phyloP scores from a whole-genome alignment of 106 monocot genomes.

The Allium cepa region DNA sequence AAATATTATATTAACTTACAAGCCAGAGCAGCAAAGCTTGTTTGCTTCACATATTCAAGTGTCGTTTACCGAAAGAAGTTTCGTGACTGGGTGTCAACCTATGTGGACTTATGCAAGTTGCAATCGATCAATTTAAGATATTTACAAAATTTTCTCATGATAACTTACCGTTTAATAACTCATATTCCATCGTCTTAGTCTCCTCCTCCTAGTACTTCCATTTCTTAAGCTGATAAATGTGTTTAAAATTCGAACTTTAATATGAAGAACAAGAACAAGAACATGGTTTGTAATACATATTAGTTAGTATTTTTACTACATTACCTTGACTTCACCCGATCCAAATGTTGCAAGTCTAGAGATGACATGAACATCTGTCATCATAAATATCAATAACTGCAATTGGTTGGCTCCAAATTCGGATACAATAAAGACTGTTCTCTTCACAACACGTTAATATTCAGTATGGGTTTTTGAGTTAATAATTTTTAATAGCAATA shows the following conservation, averaged over 20 bases:
- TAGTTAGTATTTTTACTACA: not conserved
- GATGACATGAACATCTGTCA: conserved; percentile 2
- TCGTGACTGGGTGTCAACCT: conserved; percentile 27
- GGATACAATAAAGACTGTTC: conserved; percentile 12
- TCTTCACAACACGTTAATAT: not conserved
- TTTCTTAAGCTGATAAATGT: conserved; percentile 25
- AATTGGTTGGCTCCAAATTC: conserved; percentile 6
- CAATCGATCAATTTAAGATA: not conserved
- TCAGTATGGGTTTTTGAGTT: not conserved
- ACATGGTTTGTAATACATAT: not conserved
- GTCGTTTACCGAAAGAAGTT: conserved; percentile 39
- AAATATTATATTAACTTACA: conserved; percentile 15
- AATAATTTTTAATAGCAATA: not conserved
- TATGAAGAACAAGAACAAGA: no score
- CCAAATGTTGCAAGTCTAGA: conserved; percentile 5
- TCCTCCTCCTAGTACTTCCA: conserved; percentile 42
- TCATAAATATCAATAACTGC: conserved; percentile 13
- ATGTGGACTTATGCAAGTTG: conserved; percentile 20
- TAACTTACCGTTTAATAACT: conserved; percentile 24
- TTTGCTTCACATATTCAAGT: conserved; percentile 35
- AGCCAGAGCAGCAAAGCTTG: conserved; percentile 19
- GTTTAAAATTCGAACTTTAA: not conserved
- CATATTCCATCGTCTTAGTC: conserved; percentile 27
- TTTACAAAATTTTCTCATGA: not conserved
- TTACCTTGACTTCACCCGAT: conserved; percentile 15